Conservation (phyloP, 108 stramenopile genomes). For the Parietichytrium sp. region DNA sequence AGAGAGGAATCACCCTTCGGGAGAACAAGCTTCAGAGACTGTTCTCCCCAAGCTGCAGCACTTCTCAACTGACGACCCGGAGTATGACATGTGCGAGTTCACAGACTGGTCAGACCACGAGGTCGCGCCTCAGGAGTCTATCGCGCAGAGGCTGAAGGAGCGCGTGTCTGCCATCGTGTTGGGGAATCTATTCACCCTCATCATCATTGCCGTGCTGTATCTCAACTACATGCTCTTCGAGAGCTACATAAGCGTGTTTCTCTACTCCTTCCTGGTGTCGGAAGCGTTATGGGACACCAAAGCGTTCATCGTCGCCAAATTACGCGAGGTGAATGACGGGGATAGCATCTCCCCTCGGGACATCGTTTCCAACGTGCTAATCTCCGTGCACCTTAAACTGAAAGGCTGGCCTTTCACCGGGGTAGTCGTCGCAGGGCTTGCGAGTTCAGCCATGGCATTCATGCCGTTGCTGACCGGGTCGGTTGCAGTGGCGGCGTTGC, state of each 20-base stretch:
- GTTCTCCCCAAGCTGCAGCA: too few species aligned
- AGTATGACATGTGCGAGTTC: too few species aligned
- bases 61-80: too few species aligned
- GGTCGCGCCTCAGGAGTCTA: too few species aligned
- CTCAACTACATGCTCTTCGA: constrained; percentile 37
- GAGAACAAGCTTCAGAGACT: too few species aligned
- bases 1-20: too few species aligned
- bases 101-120: too few species aligned
- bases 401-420: not conserved
- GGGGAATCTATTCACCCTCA: constrained; percentile 18
- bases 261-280: constrained; percentile 7
- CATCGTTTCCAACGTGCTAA: not conserved
- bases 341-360: not conserved
- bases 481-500: not conserved
- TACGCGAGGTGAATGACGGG: not conserved
- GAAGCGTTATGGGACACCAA: constrained; percentile 24
- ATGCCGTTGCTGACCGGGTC: not conserved
- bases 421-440: not conserved
- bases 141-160: not conserved
- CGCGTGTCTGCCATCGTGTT: constrained; percentile 1
- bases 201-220: not conserved
- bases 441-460: too few species aligned
- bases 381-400: not conserved
- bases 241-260: constrained; percentile 11
- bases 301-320: not conserved